Evolutionary conservation across 163 green algal genomes (phyloP).

Genomic region (Scenedesmus sp.): DNA sequence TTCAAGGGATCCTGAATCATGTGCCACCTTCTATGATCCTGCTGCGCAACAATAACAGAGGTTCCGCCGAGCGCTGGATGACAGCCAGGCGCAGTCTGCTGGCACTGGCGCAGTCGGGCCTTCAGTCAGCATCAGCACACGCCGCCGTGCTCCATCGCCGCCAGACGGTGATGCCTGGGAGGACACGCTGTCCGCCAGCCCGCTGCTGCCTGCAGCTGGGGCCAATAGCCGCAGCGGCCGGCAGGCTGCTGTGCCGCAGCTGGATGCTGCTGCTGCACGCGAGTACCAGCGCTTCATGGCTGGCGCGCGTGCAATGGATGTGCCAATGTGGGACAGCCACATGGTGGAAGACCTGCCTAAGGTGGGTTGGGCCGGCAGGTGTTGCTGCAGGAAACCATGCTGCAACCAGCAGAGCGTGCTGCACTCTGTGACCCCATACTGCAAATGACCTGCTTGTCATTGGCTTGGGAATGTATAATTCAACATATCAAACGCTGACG

Average conservation of each 20-base stretch:
- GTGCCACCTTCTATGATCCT: not conserved
- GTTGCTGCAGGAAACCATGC: not conserved
- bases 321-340: constrained; percentile 46
- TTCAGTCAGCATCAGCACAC: not conserved
- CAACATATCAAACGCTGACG: too few relatives aligned
- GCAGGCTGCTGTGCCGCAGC: not conserved
- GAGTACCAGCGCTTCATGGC: constrained; percentile 44
- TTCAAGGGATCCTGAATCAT: not conserved
- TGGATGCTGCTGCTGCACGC: constrained; percentile 26
- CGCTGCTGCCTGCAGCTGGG: constrained; percentile 1
- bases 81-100: not conserved
- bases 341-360: constrained; percentile 49
- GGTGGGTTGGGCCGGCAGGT: not conserved
- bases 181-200: constrained; percentile 1
- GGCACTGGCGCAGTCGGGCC: not conserved
- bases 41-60: not conserved
- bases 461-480: not conserved
- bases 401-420: not conserved
- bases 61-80: constrained; percentile 34
- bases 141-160: not conserved
- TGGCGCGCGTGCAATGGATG: constrained; percentile 20
- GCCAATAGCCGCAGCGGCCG: not conserved
- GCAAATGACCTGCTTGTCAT: not conserved
- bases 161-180: constrained; percentile 31
- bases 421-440: not conserved